These are phyloP conservation scores for Trichosporon ovoides DNA, from an alignment of 1,284 basidiomycete species.

Conservation along the genomic window DNA sequence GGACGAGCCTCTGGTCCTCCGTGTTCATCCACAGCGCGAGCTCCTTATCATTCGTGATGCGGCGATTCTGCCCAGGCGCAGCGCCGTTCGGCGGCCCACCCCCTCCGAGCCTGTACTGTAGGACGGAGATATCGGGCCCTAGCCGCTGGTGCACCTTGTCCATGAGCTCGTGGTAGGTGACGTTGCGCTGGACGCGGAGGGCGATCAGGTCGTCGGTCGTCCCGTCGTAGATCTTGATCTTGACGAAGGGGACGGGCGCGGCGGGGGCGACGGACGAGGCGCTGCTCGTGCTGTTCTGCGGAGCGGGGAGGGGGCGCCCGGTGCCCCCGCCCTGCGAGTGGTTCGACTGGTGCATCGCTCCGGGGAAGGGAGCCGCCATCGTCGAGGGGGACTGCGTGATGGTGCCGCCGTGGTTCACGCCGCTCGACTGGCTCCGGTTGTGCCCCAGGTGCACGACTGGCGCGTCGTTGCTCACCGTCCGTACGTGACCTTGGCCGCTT, in stretches of 20 bases:
- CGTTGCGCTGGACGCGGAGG: constrained; percentile 89
- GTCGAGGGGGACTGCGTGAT: neutral
- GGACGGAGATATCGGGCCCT: constrained; percentile 63
- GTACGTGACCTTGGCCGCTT: neutral
- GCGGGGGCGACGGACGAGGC: neutral
- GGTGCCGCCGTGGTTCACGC: neutral
- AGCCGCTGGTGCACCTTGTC: constrained; percentile 84
- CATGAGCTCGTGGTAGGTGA: constrained; percentile 77
- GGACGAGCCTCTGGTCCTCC: constrained; percentile 73
- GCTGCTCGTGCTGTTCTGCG: constrained; percentile 2
- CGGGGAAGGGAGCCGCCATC: constrained; percentile 11
- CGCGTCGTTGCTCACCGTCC: neutral
- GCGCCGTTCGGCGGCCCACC: constrained; percentile 15
- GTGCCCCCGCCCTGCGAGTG: neutral
- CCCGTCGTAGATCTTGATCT: constrained; percentile 95
- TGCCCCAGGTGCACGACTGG: neutral
- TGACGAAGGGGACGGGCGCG: constrained; percentile 65
- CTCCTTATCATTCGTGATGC: constrained; percentile 64
- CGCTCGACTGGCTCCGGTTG: neutral
- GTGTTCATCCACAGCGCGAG: constrained; percentile 73
- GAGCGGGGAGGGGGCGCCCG: neutral
- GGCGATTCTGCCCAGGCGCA: constrained; percentile 42
- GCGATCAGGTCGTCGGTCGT: constrained; percentile 91
- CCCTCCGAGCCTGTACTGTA: constrained; percentile 68
- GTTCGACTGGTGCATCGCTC: constrained; percentile 5